Conservation (phyloP, 2,329 filamentous ascomycete species). For the Didymella sp. region DNA sequence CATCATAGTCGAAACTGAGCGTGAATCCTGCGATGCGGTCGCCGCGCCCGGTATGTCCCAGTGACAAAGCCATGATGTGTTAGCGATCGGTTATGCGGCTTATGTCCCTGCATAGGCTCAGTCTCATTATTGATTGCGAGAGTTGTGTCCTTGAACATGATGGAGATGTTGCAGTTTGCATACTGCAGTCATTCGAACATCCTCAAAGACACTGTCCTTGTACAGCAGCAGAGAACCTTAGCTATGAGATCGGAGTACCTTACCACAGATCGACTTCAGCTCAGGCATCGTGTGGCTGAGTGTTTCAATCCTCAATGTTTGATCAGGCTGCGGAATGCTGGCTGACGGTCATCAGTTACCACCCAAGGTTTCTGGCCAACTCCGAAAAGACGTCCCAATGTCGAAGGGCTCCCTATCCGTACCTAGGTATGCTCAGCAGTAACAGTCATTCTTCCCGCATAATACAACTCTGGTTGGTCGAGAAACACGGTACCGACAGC, state of each 20-base stretch:
- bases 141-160: not conserved
- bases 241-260: too few relatives aligned
- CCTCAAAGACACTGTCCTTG: not conserved
- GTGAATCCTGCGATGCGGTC: not conserved
- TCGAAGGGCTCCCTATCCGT: not conserved
- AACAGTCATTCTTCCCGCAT: not conserved
- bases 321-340: not conserved
- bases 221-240: not conserved
- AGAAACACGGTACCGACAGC: not conserved
- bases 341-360: not conserved
- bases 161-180: not conserved
- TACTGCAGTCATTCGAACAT: not conserved
- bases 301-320: too few relatives aligned
- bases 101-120: not conserved
- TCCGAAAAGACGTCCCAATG: not conserved
- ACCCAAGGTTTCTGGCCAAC: not conserved
- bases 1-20: not conserved
- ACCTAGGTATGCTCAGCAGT: too few relatives aligned
- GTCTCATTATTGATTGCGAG: not conserved
- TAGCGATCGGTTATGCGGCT: not conserved
- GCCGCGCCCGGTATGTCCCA: not conserved
- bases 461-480: not conserved
- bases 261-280: too few relatives aligned
- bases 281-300: too few relatives aligned
- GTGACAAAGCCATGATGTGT: not conserved